Evolutionary conservation across 1,284 basidiomycete genomes (phyloP), one percentile per base, ranked within the genome.

Genomic region (Trametes sp.): DNA sequence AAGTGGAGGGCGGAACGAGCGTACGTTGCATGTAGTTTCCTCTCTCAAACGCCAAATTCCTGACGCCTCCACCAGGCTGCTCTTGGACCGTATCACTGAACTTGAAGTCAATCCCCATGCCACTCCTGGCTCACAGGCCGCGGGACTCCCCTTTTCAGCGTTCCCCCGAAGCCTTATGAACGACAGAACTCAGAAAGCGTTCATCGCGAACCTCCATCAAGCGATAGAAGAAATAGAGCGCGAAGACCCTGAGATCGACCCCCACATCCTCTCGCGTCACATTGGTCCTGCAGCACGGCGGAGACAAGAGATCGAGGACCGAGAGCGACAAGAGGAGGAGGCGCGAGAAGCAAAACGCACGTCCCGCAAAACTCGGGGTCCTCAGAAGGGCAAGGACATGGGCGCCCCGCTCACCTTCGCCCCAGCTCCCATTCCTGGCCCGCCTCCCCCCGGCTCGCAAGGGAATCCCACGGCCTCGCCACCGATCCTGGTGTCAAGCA

Each of bases 1-100:
- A 82, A 81, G 67, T 83, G 86, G 77, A 78, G 81, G 51, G 79
- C 83, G 65, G 87, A 89, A 72, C 74, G 81, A 80, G 80, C 82
- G 88, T 89, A 70, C 63, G 87, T 82, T 19, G 19, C 33, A 54
- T 26, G 49, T 54, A 53, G 64, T 61, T 42, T 49, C 54, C 55
- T 42, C 41, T 35, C 28, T 57, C 41, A 23, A 42, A 51, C 19
- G 35, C 28, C 54, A 45, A 31, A n/a, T 61, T 46, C 46, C 61
- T 68, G 46, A 65, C 26, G 33, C 33, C 44, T 48, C 42, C n/a
- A 53, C 48, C 70, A 89, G 87, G 59, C 72, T 80, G 59, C 75
- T 87, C 38, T 77, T 87, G 9, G 84, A 87, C 67, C 84, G 87
- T 41, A 85, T 88, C 67, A 77, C 80, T 64, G 87, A 87, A 64